Base-by-base conservation (phyloP, 306 rosid species). In the Begonia peltatifolia region DNA sequence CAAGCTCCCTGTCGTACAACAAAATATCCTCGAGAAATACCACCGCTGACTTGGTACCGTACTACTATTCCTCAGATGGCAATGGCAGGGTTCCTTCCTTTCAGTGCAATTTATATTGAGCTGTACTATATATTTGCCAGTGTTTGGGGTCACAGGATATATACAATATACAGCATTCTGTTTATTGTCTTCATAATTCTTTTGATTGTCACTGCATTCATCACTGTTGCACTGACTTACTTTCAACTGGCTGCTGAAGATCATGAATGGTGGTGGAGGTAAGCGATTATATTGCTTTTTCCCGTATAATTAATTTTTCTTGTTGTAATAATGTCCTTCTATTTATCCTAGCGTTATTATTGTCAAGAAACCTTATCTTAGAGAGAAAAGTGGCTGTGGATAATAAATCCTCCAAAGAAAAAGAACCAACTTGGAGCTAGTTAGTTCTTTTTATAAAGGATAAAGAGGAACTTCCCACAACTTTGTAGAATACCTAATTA, bases 211-310 rank as follows among this genome's bases (percentile, higher is more conserved):
- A 89, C 97, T 54, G 97, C 97, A 67, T 89, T 89, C 64, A 89
- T 84, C 65, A 89, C 97, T 53, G 97, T 89, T 77, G 97, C 97
- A 57, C 65, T 89, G 87, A 89, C 97, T 49, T 89, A 89, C 76
- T 89, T 89, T 64, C 97, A 89, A 78, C 93, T 89, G 64, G 88
- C 97, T 63, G 95, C 97, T n/a, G 97, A 89, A 75, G 97, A 89
- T 71, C 97, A 89, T 68, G 95, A 74, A 76, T 89, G 97, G 97
- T 89, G 97, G 97, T 89, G 97, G 95, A 89, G 97, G 97, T 89
- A 77, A 57, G 25, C 52, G 53, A 11, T 55, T 50, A 20, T 52
- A 56, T 59, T 47, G 16, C 63, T 56, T 55, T 30, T 30, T 30
- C 6, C 9, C 9, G 3, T 30, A 30, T 30, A 30, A 30, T 30